Conservation (phyloP, 139 green algal genomes). For the Gonium pectorale region DNA sequence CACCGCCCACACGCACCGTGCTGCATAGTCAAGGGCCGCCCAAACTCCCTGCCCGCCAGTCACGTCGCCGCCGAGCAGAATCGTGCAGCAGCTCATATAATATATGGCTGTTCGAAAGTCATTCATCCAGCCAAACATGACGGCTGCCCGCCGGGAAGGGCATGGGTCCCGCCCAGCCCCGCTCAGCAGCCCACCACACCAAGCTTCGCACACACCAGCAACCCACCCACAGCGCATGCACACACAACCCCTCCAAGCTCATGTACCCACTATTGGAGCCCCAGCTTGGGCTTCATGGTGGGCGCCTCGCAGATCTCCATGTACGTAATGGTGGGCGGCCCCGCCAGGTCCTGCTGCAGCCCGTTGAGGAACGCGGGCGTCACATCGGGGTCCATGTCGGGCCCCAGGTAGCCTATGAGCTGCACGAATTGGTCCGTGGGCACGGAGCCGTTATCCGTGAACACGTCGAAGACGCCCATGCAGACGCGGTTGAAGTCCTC, state of each 20-base stretch:
- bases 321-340: slow-evolving; percentile 14
- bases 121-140: too few species aligned
- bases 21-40: too few species aligned
- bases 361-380: slow-evolving; percentile 13
- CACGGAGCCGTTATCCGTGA: slow-evolving; percentile 47
- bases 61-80: too few species aligned
- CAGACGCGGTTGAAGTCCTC: slow-evolving; percentile 56
- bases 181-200: too few species aligned
- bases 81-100: too few species aligned
- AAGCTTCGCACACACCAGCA: neutral
- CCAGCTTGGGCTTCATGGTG: slow-evolving; percentile 46
- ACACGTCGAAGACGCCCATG: slow-evolving; percentile 56
- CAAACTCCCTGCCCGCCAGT: too few species aligned
- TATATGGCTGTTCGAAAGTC: too few species aligned
- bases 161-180: too few species aligned
- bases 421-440: slow-evolving; percentile 38
- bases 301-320: slow-evolving; percentile 38
- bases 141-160: too few species aligned
- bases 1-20: too few species aligned
- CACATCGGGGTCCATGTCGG: slow-evolving; percentile 58
- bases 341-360: slow-evolving; percentile 10
- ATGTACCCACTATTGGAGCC: slow-evolving; percentile 4
- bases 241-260: neutral
- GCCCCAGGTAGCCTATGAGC: slow-evolving; percentile 56
- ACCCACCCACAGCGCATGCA: neutral